Conservation (phyloP, 2,329 filamentous ascomycete genomes). For the Calonectria pteridis region DNA sequence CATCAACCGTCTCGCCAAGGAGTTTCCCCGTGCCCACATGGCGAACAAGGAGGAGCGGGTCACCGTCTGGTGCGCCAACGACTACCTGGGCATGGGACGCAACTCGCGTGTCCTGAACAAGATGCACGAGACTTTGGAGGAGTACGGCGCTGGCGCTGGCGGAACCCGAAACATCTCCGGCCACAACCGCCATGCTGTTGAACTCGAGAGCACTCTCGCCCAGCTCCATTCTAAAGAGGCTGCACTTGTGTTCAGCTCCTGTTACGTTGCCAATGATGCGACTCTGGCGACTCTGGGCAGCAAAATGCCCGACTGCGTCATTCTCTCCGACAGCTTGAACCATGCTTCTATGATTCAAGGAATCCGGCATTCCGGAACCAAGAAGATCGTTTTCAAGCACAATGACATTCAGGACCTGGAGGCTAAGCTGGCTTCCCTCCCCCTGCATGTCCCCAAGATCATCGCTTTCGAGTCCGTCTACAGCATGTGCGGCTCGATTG, state of each 20-base stretch:
- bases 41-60: constrained; percentile 84
- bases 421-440: constrained; percentile 89
- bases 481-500: constrained; percentile 98
- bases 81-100: constrained; percentile 97
- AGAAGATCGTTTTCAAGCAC: constrained; percentile 99
- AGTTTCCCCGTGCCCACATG: constrained; percentile 96
- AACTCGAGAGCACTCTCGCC: constrained; percentile 84
- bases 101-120: constrained; percentile 87
- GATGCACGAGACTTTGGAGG: constrained; percentile 96
- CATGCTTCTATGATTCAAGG: constrained; percentile 99
- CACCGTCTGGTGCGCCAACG: constrained; percentile 99
- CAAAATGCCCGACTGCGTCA: constrained; percentile 96
- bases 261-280: constrained; percentile 98
- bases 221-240: constrained; percentile 92
- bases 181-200: constrained; percentile 94
- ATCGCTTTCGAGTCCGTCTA: constrained; percentile 99
- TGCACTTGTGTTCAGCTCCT: constrained; percentile 95
- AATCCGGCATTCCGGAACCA: constrained; percentile 95
- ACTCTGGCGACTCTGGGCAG: constrained; percentile 96
- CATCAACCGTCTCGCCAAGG: constrained; percentile 97
- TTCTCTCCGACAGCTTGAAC: constrained; percentile 96
- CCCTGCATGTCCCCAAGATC: constrained; percentile 90
- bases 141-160: constrained; percentile 93
- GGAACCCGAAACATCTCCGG: constrained; percentile 98
- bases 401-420: constrained; percentile 96